Percentiles rank a stretch among this genome's conserved stretches.
phyloP scores from a whole-genome alignment of 345 rosid species.

The Eucalyptus dawsonii region DNA sequence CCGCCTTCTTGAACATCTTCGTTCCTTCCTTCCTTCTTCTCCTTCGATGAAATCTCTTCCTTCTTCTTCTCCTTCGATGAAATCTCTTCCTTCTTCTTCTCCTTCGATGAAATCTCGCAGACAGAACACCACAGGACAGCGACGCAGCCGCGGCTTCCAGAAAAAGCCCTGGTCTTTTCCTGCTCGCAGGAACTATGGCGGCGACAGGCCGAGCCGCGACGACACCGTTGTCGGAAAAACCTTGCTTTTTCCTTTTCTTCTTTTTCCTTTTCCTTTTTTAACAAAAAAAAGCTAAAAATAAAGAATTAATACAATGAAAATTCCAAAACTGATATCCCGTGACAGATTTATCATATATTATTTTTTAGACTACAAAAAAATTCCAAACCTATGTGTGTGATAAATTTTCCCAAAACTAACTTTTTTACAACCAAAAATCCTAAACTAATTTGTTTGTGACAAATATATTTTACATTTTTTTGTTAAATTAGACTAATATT shows the following conservation, averaged over 20 bases:
- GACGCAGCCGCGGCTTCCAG: background rate
- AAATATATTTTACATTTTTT: too few species aligned
- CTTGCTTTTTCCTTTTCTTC: background rate
- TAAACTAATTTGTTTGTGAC: too few species aligned
- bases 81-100: background rate
- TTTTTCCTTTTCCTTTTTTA: background rate
- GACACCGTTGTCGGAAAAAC: background rate
- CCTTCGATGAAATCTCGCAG: background rate
- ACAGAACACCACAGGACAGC: background rate
- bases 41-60: too few species aligned
- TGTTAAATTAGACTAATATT: accelerated
- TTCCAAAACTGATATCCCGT: accelerated
- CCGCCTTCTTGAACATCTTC: constrained; percentile 86
- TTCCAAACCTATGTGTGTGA: accelerated
- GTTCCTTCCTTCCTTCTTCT: background rate
- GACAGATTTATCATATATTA: too few species aligned
- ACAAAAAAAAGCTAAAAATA: too few species aligned
- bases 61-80: background rate
- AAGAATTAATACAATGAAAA: too few species aligned
- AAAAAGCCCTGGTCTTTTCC: background rate
- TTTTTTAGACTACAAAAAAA: too few species aligned
- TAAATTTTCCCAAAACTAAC: too few species aligned
- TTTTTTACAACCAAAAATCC: too few species aligned
- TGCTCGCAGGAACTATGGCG: background rate
- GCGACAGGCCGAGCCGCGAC: background rate